A percentile compares a stretch with the other conserved stretches of the same genome.
These are phyloP conservation scores for Kurtzmaniella quercitrusa DNA, from an alignment of 1,139 yeast species.

Conservation along the genomic window DNA sequence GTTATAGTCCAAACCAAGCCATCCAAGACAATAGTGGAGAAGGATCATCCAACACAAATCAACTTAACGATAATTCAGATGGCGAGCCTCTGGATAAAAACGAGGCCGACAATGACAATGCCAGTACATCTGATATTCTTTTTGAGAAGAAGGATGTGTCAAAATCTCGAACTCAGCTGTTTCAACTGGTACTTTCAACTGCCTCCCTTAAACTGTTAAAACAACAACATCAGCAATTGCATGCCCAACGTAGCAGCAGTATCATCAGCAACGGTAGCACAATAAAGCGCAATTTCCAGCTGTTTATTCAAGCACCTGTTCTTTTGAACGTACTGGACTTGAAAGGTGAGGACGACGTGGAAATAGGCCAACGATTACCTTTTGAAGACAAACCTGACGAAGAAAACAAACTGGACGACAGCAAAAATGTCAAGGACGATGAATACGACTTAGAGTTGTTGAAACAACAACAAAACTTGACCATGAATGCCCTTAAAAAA, in stretches of 20 bases:
- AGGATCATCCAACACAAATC: neutral
- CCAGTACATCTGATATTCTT: constrained; percentile 21
- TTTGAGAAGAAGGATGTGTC: constrained; percentile 54
- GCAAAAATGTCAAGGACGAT: constrained; percentile 16
- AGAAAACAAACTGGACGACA: constrained; percentile 7
- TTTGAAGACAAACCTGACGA: constrained; percentile 23
- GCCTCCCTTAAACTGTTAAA: constrained; percentile 51
- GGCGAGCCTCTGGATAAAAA: neutral
- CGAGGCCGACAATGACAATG: neutral
- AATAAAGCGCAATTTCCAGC: constrained; percentile 37
- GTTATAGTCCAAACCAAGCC: neutral
- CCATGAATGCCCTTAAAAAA: constrained; percentile 44
- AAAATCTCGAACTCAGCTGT: constrained; percentile 54
- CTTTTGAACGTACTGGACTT: constrained; percentile 36
- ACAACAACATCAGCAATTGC: constrained; percentile 20
- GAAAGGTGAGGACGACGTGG: constrained; percentile 25
- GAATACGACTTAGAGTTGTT: constrained; percentile 34
- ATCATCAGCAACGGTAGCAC: constrained; percentile 13
- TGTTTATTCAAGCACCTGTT: constrained; percentile 48
- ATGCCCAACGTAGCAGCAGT: constrained; percentile 21
- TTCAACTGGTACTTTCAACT: constrained; percentile 60
- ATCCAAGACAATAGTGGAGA: neutral
- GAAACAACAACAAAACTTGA: constrained; percentile 39
- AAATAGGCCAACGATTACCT: constrained; percentile 44
- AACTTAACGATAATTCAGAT: neutral